phyloP scores from a whole-genome alignment of 164 flowering plant species.

The Stephania yunnanensis region DNA sequence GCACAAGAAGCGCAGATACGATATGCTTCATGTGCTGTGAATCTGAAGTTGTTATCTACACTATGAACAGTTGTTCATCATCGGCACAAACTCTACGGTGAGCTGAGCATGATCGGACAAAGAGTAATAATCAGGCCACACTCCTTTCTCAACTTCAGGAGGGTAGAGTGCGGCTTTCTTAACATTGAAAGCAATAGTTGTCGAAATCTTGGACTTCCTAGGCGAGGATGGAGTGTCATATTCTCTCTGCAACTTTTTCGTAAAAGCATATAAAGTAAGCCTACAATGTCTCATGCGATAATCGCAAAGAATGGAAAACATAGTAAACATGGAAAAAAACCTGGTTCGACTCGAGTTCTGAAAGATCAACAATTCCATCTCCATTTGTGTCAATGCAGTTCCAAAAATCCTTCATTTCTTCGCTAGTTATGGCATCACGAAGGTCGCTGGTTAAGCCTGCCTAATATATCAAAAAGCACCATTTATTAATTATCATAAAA shows the following conservation, averaged over 20 bases:
- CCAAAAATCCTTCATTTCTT: constrained; percentile 25
- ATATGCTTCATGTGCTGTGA: background rate
- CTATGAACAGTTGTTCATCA: constrained; percentile 11
- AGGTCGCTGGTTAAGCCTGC: constrained; percentile 9
- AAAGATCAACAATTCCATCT: constrained; percentile 13
- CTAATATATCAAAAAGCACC: constrained; percentile 14
- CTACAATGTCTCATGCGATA: background rate
- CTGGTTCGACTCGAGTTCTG: constrained; percentile 9
- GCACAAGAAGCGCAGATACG: background rate
- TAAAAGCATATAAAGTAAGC: background rate
- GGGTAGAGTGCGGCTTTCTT: constrained; percentile 22
- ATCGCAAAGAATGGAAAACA: background rate
- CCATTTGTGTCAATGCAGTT: constrained; percentile 14
- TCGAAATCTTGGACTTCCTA: background rate
- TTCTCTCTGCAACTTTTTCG: constrained; percentile 6
- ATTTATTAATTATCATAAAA: background rate
- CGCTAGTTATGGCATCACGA: constrained; percentile 11
- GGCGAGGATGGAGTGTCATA: background rate
- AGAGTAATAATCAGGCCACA: constrained; percentile 24
- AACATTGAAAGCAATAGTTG: constrained; percentile 20
- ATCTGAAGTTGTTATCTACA: background rate
- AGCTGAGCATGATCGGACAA: constrained; percentile 26
- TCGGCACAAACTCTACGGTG: constrained; percentile 23
- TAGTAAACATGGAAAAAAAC: background rate
- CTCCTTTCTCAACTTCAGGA: constrained; percentile 24